Evolutionary conservation across 164 flowering plant species (phyloP).

Genomic region (Magnolia kwangsiensis): DNA sequence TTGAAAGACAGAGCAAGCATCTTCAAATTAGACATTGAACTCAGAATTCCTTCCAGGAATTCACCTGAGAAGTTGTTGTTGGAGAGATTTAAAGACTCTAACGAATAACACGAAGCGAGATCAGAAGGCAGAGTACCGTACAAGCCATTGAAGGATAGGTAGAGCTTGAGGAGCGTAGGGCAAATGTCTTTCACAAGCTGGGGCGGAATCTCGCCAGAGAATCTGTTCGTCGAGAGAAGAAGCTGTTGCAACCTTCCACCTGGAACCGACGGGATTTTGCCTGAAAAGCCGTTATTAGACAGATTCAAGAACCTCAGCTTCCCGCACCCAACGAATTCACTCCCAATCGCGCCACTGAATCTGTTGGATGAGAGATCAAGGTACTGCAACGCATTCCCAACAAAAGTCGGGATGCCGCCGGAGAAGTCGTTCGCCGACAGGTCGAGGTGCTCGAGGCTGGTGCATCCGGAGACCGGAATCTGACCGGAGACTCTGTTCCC

Average conservation of each 20-base stretch:
- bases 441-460: constrained; percentile 39
- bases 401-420: constrained; percentile 47
- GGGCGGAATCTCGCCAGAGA: constrained; percentile 53
- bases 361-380: constrained; percentile 45
- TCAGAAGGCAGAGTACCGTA: constrained; percentile 55
- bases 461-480: constrained; percentile 37
- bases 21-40: constrained; percentile 54
- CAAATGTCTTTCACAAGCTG: constrained; percentile 40
- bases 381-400: constrained; percentile 34
- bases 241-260: constrained; percentile 38
- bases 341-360: constrained; percentile 57
- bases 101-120: constrained; percentile 46
- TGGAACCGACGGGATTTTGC: constrained; percentile 51
- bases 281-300: constrained; percentile 57
- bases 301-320: constrained; percentile 47
- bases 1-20: constrained; percentile 50
- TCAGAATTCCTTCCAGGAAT: constrained; percentile 44
- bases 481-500: constrained; percentile 53
- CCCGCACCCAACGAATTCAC: constrained; percentile 45
- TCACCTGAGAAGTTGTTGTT: constrained; percentile 61
- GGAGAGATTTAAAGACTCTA: constrained; percentile 56
- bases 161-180: constrained; percentile 46
- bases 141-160: constrained; percentile 60
- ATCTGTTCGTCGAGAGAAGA: constrained; percentile 40
- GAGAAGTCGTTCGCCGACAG: constrained; percentile 44